These are phyloP conservation scores for Aurifilum marmelostoma DNA, from an alignment of 2,329 filamentous ascomycete species.

Conservation along the genomic window DNA sequence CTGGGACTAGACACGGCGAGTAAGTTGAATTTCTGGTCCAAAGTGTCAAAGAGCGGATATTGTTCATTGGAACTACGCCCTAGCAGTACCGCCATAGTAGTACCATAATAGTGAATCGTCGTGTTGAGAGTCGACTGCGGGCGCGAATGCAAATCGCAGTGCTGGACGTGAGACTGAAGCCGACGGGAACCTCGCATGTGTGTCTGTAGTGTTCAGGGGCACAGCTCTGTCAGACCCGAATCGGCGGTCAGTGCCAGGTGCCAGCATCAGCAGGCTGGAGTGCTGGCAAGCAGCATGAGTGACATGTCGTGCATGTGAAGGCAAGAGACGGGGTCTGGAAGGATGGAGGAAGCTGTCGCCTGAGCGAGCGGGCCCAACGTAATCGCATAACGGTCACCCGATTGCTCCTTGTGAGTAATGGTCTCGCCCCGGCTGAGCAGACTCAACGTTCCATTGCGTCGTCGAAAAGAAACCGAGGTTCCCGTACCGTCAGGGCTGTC, in stretches of 20 bases:
- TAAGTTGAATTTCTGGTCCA: neutral
- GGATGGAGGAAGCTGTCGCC: slow-evolving; percentile 3
- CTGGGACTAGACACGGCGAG: neutral
- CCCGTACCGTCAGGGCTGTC: slow-evolving; percentile 1
- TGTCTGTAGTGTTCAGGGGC: neutral
- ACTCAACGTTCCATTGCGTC: neutral
- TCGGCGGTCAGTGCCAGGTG: slow-evolving; percentile 9
- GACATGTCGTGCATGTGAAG: slow-evolving; percentile 18
- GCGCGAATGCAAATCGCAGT: neutral
- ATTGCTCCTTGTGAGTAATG: neutral
- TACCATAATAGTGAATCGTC: neutral
- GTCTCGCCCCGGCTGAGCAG: neutral
- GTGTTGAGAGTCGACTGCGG: neutral
- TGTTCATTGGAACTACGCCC: neutral
- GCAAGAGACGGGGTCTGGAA: neutral
- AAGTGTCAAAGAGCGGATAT: neutral
- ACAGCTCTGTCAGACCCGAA: neutral
- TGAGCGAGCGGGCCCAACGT: neutral
- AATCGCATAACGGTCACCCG: neutral
- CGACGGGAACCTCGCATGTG: neutral
- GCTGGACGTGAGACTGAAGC: neutral
- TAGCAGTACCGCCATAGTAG: neutral
- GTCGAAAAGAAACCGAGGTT: neutral
- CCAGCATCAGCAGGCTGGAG: neutral
- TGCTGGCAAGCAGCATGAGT: slow-evolving; percentile 1